Percentiles rank a stretch among this genome's conserved stretches.
Evolutionary conservation across 495 filamentous ascomycete species (phyloP).

Genomic region (Margaritispora aquatica): DNA sequence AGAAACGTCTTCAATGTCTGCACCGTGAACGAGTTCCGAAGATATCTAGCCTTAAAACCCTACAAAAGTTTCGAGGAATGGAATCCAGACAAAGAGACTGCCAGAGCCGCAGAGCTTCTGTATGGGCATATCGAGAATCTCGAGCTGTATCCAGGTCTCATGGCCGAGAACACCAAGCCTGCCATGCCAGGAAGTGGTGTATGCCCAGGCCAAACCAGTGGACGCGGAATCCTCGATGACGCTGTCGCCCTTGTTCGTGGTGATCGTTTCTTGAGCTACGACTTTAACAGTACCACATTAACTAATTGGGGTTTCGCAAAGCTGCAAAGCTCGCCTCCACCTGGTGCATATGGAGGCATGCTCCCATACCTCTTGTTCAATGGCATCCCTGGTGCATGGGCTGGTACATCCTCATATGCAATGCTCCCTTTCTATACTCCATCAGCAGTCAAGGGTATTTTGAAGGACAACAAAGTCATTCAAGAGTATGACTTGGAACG

Average conservation of each 20-base stretch:
- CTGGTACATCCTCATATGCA: slow-evolving; percentile 29
- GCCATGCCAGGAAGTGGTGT: slow-evolving; percentile 77
- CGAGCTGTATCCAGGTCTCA: slow-evolving; percentile 76
- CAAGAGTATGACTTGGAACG: slow-evolving; percentile 30
- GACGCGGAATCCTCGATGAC: slow-evolving; percentile 76
- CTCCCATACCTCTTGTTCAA: slow-evolving; percentile 18
- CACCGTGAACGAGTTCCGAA: slow-evolving; percentile 52
- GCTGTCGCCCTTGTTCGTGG: slow-evolving; percentile 78
- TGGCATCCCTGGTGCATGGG: slow-evolving; percentile 25
- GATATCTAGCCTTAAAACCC: slow-evolving; percentile 69
- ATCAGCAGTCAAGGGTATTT: slow-evolving; percentile 38
- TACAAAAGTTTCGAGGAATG: slow-evolving; percentile 79
- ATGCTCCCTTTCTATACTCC: slow-evolving; percentile 37
- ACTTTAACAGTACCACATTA: slow-evolving; percentile 65
- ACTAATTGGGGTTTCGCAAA: slow-evolving; percentile 70
- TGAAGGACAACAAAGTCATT: slow-evolving; percentile 44
- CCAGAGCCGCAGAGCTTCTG: slow-evolving; percentile 62
- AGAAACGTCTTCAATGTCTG: slow-evolving; percentile 45
- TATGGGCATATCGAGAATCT: slow-evolving; percentile 78
- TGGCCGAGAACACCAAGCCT: slow-evolving; percentile 72
- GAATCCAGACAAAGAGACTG: slow-evolving; percentile 68
- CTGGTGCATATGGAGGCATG: slow-evolving; percentile 45
- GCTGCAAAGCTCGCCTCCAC: slow-evolving; percentile 65
- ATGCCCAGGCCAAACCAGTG: slow-evolving; percentile 74
- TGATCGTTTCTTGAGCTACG: slow-evolving; percentile 75